Conservation (phyloP, 805 yeast species). For the Candida ovalis region DNA sequence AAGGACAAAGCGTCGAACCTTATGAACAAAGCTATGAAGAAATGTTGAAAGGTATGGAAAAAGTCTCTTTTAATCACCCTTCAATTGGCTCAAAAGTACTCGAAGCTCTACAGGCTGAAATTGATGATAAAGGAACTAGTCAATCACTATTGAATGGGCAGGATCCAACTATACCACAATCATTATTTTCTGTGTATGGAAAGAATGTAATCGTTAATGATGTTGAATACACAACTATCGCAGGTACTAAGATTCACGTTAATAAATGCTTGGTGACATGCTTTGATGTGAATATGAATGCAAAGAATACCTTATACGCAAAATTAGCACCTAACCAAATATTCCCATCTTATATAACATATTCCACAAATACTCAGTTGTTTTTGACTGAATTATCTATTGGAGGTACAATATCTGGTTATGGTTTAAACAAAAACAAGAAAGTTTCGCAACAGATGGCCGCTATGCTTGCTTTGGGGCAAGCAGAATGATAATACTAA, state of each 20-base stretch:
- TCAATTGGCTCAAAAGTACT: background rate
- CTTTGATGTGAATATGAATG: background rate
- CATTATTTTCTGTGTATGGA: too few relatives aligned
- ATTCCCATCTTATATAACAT: background rate
- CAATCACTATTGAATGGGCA: too few relatives aligned
- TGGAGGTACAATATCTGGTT: background rate
- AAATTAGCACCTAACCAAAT: background rate
- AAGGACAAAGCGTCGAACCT: too few relatives aligned
- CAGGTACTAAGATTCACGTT: background rate
- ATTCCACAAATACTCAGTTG: background rate
- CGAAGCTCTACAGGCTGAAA: background rate
- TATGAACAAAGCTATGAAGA: background rate
- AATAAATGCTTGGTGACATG: background rate
- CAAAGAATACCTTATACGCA: background rate
- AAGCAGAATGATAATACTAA: too few relatives aligned
- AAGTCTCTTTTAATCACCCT: background rate
- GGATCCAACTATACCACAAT: too few relatives aligned
- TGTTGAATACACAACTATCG: background rate
- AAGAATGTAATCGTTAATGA: background rate
- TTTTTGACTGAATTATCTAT: background rate
- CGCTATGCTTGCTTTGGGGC: background rate
- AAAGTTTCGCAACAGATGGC: slow-evolving; percentile 1
- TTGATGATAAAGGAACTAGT: background rate
- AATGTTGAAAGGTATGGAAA: background rate
- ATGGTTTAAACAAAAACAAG: background rate